These are phyloP conservation scores for Stagonosporopsis vannaccii DNA, from an alignment of 2,329 filamentous ascomycete genomes.

Conservation along the genomic window DNA sequence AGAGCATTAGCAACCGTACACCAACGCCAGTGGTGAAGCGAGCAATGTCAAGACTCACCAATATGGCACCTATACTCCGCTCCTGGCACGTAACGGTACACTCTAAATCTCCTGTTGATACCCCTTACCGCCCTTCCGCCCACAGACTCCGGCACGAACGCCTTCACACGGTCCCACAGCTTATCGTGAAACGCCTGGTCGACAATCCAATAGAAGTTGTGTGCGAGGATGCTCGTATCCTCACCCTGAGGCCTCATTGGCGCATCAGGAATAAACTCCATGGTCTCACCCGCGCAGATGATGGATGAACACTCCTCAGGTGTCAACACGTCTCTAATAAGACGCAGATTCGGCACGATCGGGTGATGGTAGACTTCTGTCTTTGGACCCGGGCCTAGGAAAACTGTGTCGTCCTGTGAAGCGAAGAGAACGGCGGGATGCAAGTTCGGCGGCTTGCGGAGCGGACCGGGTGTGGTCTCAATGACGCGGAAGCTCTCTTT, in stretches of 20 bases:
- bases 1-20: conserved; percentile 2
- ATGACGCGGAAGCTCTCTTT: conserved; percentile 62
- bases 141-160: conserved; percentile 64
- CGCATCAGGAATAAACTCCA: conserved; percentile 72
- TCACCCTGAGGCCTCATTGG: conserved; percentile 72
- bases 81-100: conserved; percentile 75
- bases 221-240: conserved; percentile 67
- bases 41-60: conserved; percentile 31
- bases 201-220: conserved; percentile 78
- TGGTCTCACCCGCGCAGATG: conserved; percentile 69
- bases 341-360: conserved; percentile 66
- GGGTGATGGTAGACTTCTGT: conserved; percentile 68
- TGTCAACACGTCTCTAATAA: conserved; percentile 68
- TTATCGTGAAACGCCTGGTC: conserved; percentile 68
- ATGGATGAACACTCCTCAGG: conserved; percentile 70
- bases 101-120: conserved; percentile 73
- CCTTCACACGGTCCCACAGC: conserved; percentile 67
- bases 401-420: conserved; percentile 64
- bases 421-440: conserved; percentile 72
- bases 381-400: conserved; percentile 54
- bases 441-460: conserved; percentile 72
- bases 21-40: not conserved
- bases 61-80: conserved; percentile 77
- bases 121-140: conserved; percentile 66
- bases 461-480: conserved; percentile 65